Evolutionary conservation across 805 yeast species (phyloP).

Genomic region (Cyberlindnera lachancei): DNA sequence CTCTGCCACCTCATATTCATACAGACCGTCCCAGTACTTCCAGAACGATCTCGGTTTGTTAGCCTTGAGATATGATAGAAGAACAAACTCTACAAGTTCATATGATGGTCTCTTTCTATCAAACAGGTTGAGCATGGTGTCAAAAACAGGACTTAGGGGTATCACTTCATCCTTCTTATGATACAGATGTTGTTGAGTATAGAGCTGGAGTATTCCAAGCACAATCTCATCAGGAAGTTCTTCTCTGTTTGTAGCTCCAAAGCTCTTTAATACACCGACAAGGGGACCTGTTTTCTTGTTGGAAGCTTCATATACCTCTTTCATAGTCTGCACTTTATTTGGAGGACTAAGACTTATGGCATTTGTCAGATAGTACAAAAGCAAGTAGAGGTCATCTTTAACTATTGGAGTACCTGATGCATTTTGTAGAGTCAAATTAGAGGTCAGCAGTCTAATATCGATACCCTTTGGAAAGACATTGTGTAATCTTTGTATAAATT

Average conservation of each 20-base stretch:
- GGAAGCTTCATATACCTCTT: conserved; percentile 1
- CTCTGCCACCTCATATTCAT: conserved; percentile 2
- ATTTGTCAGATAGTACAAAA: too few species aligned
- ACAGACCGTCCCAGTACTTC: conserved; percentile 14
- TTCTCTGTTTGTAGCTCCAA: conserved; percentile 7
- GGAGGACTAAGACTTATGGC: conserved; percentile 6
- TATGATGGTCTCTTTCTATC: conserved; percentile 1
- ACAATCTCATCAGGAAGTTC: conserved; percentile 10
- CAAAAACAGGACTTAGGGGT: conserved; percentile 9
- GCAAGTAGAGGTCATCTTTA: too few species aligned
- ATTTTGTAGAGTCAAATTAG: conserved; percentile 9
- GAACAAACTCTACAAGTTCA: conserved; percentile 11
- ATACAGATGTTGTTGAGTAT: conserved; percentile 18
- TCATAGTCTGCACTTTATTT: conserved; percentile 1
- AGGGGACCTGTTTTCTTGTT: conserved; percentile 6
- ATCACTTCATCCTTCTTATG: conserved; percentile 3
- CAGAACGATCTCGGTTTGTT: conserved; percentile 12
- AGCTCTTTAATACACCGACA: conserved; percentile 6
- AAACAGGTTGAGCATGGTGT: conserved; percentile 11
- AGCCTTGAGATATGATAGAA: conserved; percentile 14
- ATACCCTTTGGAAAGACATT: conserved; percentile 7
- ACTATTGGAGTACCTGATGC: conserved; percentile 13
- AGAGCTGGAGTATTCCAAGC: conserved; percentile 12
- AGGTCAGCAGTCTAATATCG: conserved; percentile 3
- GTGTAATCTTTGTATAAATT: conserved; percentile 9